These are phyloP conservation scores for Pichia heedii DNA, from an alignment of 805 yeast species.

Conservation along the genomic window DNA sequence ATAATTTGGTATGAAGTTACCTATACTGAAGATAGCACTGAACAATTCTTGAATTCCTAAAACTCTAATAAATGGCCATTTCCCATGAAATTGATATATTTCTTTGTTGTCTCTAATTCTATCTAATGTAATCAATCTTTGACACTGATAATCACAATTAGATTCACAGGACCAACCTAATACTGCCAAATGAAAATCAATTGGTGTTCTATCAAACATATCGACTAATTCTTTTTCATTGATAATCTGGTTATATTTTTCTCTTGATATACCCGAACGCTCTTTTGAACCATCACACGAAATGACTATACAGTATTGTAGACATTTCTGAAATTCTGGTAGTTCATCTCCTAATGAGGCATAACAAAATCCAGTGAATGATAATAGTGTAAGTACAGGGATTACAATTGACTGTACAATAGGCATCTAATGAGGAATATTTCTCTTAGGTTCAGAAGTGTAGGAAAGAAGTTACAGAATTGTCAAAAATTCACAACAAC, in stretches of 20 bases:
- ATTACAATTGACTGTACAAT: not conserved
- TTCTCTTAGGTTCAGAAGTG: too few relatives aligned
- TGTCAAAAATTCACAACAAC: too few relatives aligned
- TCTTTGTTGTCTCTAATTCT: constrained; percentile 41
- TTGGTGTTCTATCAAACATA: constrained; percentile 31
- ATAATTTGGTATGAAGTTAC: constrained; percentile 60
- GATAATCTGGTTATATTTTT: constrained; percentile 19
- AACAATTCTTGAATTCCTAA: constrained; percentile 81
- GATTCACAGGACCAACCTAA: constrained; percentile 67
- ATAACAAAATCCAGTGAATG: not conserved
- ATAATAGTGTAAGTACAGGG: not conserved
- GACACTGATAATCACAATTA: constrained; percentile 92
- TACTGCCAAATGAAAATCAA: constrained; percentile 33
- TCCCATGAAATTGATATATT: constrained; percentile 85
- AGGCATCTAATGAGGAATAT: too few relatives aligned
- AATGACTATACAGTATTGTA: constrained; percentile 37
- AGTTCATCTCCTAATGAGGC: constrained; percentile 59
- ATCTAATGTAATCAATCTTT: constrained; percentile 56
- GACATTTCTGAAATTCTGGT: constrained; percentile 47
- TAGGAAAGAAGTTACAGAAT: too few relatives aligned
- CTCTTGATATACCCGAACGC: constrained; percentile 18
- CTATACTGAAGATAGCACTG: constrained; percentile 68
- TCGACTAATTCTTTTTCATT: constrained; percentile 28
- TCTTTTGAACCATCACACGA: constrained; percentile 21
- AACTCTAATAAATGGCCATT: constrained; percentile 86